Base-by-base conservation (phyloP, 306 rosid genomes). In the Trifolium dubium region DNA sequence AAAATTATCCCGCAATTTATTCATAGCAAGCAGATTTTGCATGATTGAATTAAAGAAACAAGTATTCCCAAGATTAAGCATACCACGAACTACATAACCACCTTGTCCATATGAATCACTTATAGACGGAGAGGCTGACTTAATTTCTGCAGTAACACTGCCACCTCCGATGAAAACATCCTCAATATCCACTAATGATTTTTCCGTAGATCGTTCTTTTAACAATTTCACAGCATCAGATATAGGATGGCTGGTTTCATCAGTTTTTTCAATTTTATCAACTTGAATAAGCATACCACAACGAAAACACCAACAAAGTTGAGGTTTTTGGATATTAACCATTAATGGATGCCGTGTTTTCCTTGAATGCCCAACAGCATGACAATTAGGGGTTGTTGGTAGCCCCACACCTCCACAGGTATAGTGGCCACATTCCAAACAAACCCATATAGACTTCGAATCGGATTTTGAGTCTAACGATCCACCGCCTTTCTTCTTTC, bases 41-140 rank as follows among this genome's bases (percentile, higher is more conserved):
- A 90, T 71, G 59, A 92, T 55, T 15, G 99, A 95, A 83, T 95
- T 95, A 81, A 95, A 95, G 86, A 92, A 95, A 82, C 99, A 95
- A 79, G 96, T 92, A 76, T 95, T 95, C 44, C 98, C 99, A 55
- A 95, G 93, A 86, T 95, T 95, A 76, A 80, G 66, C 87, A 92
- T 59, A 13, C 99, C 99, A 65, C 92, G 84, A 17, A 84, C 96
- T 5, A 83, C 79, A 79, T 88, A 90, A 79, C 84, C 86, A 56
- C 80, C 89, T 64, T 77, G 81, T 78, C 88, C 83, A 39, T 82
- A 70, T 13, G 80, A 86, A 79, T 80, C 82, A 56, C 69, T 50
- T n/a, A 78, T 28, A 43, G 49, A 32, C 13, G 18, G 69, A 80
- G 74, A 51, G 68, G 14, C 83, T 41, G 89, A 81, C 80, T 88